Conservation (phyloP, 306 rosid species). For the Lathyrus aphaca region DNA sequence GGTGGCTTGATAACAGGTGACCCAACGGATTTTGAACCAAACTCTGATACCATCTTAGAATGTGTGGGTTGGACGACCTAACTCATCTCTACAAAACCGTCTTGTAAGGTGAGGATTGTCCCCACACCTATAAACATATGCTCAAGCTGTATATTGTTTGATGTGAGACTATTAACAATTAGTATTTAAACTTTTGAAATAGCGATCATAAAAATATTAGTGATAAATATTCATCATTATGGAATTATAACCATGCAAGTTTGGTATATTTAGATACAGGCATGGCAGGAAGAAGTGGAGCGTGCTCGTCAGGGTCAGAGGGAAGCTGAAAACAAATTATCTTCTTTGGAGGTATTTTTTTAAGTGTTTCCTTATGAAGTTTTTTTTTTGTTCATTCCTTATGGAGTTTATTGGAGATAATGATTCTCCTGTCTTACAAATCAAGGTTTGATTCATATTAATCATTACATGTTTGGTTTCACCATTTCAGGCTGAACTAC, state of each 20-base stretch:
- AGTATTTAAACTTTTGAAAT: background rate
- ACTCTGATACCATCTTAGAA: no score
- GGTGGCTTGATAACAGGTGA: no score
- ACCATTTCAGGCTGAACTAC: conserved; percentile 78
- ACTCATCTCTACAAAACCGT: no score
- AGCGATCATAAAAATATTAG: conserved; percentile 10
- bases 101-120: no score
- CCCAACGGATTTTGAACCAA: no score
- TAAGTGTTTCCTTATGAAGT: conserved; percentile 25
- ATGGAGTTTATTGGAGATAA: conserved; percentile 34
- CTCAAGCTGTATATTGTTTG: no score
- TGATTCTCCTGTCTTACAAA: conserved; percentile 16
- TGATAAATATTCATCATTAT: conserved; percentile 34
- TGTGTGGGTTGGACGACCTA: no score
- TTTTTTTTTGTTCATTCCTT: conserved; percentile 2
- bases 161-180: no score
- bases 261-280: conserved; percentile 66
- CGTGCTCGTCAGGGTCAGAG: conserved; percentile 96
- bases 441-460: conserved; percentile 29
- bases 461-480: conserved; percentile 42
- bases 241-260: conserved; percentile 21
- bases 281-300: conserved; percentile 98
- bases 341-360: conserved; percentile 70
- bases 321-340: conserved; percentile 92
- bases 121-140: no score